These are phyloP conservation scores for Climacium dendroides DNA, from an alignment of 225 moss, liverwort and hornwort species.

Conservation along the genomic window DNA sequence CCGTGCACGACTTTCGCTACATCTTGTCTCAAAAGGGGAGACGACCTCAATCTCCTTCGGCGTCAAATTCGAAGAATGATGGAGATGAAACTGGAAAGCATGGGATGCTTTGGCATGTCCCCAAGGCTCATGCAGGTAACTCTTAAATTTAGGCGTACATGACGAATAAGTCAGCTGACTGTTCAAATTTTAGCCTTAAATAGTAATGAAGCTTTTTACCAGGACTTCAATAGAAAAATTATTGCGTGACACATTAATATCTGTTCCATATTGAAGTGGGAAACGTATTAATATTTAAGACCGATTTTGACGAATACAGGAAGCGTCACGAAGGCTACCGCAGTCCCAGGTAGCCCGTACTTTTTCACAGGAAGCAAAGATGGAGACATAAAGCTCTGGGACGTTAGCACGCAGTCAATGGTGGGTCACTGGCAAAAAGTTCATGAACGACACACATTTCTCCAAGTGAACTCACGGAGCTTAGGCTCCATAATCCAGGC, in stretches of 20 bases:
- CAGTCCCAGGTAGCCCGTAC: slow-evolving; percentile 49
- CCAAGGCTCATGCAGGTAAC: slow-evolving; percentile 51
- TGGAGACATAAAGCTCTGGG: slow-evolving; percentile 56
- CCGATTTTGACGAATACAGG: slow-evolving; percentile 10
- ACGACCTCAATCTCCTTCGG: slow-evolving; percentile 17
- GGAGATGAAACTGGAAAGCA: slow-evolving; percentile 20
- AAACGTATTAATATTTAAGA: background rate
- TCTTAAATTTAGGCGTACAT: background rate
- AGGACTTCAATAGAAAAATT: background rate
- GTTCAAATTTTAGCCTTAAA: background rate
- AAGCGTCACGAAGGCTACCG: slow-evolving; percentile 38
- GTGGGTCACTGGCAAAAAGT: slow-evolving; percentile 41
- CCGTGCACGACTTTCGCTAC: slow-evolving; percentile 55
- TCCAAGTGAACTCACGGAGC: slow-evolving; percentile 47
- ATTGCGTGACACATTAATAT: background rate
- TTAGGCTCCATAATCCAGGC: slow-evolving; percentile 57
- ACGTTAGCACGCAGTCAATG: slow-evolving; percentile 44
- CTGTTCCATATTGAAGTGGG: background rate
- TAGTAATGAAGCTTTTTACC: background rate
- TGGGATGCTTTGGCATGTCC: slow-evolving; percentile 50
- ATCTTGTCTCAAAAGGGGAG: slow-evolving; percentile 33
- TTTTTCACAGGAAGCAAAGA: slow-evolving; percentile 62
- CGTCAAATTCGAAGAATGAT: slow-evolving; percentile 5
- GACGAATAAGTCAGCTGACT: background rate
- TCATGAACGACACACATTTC: slow-evolving; percentile 57